Base-by-base conservation (phyloP, 345 rosid genomes). In the Heritiera littoralis region DNA sequence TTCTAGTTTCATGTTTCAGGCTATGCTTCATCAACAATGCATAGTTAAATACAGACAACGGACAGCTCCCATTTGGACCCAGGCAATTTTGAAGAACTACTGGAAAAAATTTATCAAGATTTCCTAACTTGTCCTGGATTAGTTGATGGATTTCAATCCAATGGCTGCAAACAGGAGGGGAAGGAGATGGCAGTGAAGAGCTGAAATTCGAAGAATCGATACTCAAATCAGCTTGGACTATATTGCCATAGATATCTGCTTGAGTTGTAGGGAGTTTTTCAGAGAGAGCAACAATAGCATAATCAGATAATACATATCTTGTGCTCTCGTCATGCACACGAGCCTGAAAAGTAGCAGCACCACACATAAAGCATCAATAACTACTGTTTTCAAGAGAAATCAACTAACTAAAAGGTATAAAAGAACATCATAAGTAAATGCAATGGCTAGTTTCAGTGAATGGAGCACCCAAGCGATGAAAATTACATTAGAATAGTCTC, bases 301-400 rank as follows among this genome's bases (percentile, higher is more conserved):
- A 94, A 79, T 96, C 99, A 54, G 98, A 89, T 84, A 96, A 75
- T 38, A 92, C 91, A 85, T 81, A 92, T 85, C 94, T 90, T 15
- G 86, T 84, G 88, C 98, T 92, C 88, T 96, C 99, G 81, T 94
- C 99, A 87, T 94, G 98, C 65, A 94, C 85, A 46, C 97, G 94
- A 78, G 95, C 98, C 99, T 94, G 89, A 78, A 84, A 86, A 72
- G 74, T 79, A 78, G 58, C 35, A 54, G 79, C 41, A 83, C 75
- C 43, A 58, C 15, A 65, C 15, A 66, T 46, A 67, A 84, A 76
- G 58, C 32, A 79, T 61, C 67, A 73, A 56, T 32, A 74, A 74
- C 32, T 14, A 56, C 54, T n/a, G 59, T 6, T 64, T 60, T 73
- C 75, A 12, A 48, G 66, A 51, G 30, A 20, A 68, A 10, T 23